Conservation (phyloP, 202 grass and related monocot species). For the Panicum virgatum region DNA sequence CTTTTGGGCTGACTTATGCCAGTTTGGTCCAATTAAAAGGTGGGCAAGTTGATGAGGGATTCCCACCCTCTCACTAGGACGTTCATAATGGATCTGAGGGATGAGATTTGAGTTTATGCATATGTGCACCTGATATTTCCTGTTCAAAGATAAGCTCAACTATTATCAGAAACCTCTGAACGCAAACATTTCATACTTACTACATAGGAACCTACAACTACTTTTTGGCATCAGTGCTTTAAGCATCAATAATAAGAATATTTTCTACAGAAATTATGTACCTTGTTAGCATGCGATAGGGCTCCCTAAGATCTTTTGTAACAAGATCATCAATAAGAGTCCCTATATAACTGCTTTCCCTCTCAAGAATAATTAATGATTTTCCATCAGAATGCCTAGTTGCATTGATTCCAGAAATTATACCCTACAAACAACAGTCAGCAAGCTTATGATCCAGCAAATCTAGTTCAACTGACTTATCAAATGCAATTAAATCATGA, state of each 20-base stretch:
- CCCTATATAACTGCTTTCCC: constrained; percentile 97
- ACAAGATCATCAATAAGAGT: constrained; percentile 99
- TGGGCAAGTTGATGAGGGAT: neutral
- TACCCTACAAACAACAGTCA: constrained; percentile 59
- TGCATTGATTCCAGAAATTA: constrained; percentile 94
- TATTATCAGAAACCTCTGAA: neutral
- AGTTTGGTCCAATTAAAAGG: neutral
- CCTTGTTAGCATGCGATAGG: constrained; percentile 97
- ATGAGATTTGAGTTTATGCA: neutral
- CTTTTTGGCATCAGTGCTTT: neutral
- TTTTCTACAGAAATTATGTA: constrained; percentile 33
- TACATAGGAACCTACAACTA: neutral
- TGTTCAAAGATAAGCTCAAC: neutral
- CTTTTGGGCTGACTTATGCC: neutral
- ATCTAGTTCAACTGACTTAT: constrained; percentile 11
- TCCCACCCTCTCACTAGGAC: neutral
- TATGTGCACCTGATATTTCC: neutral
- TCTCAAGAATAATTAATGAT: constrained; percentile 88
- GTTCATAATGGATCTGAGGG: neutral
- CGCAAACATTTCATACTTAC: neutral
- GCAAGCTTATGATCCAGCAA: constrained; percentile 38
- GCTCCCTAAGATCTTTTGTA: constrained; percentile 98
- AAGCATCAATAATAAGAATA: constrained; percentile 24
- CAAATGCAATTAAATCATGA: constrained; percentile 27
- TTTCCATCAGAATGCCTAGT: constrained; percentile 94